phyloP scores from a whole-genome alignment of 1,284 basidiomycete genomes.

The Singerocomus rubriflavus region DNA sequence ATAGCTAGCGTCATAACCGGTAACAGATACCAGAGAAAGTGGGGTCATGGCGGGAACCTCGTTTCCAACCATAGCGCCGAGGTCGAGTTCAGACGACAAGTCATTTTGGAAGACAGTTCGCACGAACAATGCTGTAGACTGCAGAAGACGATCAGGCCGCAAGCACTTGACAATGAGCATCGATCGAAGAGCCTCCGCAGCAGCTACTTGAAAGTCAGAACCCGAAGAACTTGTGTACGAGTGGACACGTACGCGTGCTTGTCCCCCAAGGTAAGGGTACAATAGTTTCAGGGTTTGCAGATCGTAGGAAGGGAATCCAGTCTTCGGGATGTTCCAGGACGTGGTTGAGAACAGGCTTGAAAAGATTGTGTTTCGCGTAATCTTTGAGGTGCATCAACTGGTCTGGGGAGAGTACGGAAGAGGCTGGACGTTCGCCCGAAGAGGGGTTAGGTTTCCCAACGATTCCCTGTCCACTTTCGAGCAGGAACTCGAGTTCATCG shows the following conservation, averaged over 20 bases:
- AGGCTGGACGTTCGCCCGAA: constrained; percentile 37
- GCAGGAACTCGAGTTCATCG: constrained; percentile 86
- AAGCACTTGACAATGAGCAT: constrained; percentile 86
- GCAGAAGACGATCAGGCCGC: constrained; percentile 84
- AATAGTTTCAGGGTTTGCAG: constrained; percentile 65
- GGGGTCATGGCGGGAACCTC: constrained; percentile 82
- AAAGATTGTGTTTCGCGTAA: constrained; percentile 68
- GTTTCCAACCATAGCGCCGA: constrained; percentile 71
- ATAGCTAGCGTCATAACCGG: constrained; percentile 97
- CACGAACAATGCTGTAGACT: constrained; percentile 77
- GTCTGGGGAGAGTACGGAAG: constrained; percentile 57
- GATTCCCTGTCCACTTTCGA: constrained; percentile 82
- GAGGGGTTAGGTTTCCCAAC: constrained; percentile 39
- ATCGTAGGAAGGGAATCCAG: constrained; percentile 79
- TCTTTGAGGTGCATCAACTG: constrained; percentile 66
- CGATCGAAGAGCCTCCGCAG: constrained; percentile 69
- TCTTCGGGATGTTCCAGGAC: constrained; percentile 60
- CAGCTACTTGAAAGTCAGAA: constrained; percentile 45
- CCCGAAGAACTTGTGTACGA: neutral
- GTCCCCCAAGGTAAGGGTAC: constrained; percentile 81
- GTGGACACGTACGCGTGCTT: constrained; percentile 57
- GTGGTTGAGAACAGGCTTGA: constrained; percentile 75
- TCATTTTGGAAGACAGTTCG: constrained; percentile 76
- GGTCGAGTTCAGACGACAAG: constrained; percentile 73
- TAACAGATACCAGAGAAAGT: constrained; percentile 87